A percentile compares a stretch with the other conserved stretches of the same genome.
Conservation (phyloP, 441 rosid genomes). For the Gossypium laxum region DNA sequence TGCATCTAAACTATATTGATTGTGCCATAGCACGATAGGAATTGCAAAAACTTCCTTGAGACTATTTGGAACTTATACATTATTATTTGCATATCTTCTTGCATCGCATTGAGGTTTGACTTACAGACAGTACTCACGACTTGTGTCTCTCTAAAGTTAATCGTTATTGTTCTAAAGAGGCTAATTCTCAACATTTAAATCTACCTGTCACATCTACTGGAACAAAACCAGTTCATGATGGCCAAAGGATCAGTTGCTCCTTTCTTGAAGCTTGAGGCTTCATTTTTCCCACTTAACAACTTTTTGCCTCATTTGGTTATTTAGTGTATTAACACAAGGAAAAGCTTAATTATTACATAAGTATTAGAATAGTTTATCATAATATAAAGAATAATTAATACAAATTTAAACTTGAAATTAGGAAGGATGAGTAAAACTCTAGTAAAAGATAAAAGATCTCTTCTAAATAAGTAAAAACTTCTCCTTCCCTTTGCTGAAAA, state of each 20-base stretch:
- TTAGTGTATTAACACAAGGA: neutral
- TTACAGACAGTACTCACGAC: neutral
- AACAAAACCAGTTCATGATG: neutral
- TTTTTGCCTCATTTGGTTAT: neutral
- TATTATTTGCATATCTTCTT: neutral
- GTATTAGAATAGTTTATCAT: neutral
- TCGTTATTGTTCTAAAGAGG: neutral
- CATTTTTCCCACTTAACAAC: neutral
- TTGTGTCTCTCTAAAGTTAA: neutral
- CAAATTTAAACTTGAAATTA: neutral
- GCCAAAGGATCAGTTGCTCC: neutral
- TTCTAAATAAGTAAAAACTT: neutral
- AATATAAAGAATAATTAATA: neutral
- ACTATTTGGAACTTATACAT: neutral
- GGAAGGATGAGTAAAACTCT: neutral
- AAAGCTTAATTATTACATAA: neutral
- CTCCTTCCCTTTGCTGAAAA: neutral
- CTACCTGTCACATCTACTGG: neutral
- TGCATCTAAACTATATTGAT: neutral
- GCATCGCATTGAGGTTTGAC: neutral
- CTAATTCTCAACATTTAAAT: constrained; percentile 5
- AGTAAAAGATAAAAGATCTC: neutral
- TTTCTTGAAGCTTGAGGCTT: neutral
- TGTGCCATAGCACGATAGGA: neutral
- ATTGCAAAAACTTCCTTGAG: neutral